Base-by-base conservation (phyloP, 164 flowering plant species). In the Nelumbo lutea region DNA sequence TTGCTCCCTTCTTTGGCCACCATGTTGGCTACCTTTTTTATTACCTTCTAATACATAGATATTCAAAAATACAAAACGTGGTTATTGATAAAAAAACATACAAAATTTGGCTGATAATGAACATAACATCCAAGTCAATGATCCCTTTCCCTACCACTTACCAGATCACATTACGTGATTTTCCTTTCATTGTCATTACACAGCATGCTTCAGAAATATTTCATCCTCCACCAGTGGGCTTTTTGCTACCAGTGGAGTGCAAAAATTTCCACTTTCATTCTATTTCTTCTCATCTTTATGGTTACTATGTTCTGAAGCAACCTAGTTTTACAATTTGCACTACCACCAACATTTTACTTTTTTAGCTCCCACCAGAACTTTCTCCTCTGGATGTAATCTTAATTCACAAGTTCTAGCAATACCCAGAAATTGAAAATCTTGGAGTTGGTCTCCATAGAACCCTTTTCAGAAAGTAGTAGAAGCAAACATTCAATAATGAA, bases 381-480 rank as follows among this genome's bases (percentile, higher is more conserved):
- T 53, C 3, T 53, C 14, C 57, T 8, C 14, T 9, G 48, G 27
- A 50, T 50, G 8, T 50, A 50, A 6, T 9, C 2, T 50, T 13
- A 50, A 50, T 1, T 50, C 1, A 53, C 3, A 9, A 11, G 57
- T 53, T 53, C 14, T 11, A 3, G 14, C 4, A 11, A 13, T 53
- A 3, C 14, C 3, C 57, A 53, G 4, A 14, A n/a, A 27, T 8
- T 7, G 3, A 47, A 50, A 47, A 15, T 64, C 43, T 42, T 65
- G 43, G 9, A 2, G 40, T 14, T 68, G 38, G 44, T 40, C 61
- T 42, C 48, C 50, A 44, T 57, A 42, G 40, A 58, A 46, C 42
- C 58, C 70, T 67, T 67, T 44, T n/a, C 10, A 60, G 43, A 57
- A 40, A 65, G 4, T 43, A 44, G 27, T 52, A 15, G 45, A 40